Base-by-base conservation (phyloP, 495 filamentous ascomycete species). In the Xylaria bambusicola region DNA sequence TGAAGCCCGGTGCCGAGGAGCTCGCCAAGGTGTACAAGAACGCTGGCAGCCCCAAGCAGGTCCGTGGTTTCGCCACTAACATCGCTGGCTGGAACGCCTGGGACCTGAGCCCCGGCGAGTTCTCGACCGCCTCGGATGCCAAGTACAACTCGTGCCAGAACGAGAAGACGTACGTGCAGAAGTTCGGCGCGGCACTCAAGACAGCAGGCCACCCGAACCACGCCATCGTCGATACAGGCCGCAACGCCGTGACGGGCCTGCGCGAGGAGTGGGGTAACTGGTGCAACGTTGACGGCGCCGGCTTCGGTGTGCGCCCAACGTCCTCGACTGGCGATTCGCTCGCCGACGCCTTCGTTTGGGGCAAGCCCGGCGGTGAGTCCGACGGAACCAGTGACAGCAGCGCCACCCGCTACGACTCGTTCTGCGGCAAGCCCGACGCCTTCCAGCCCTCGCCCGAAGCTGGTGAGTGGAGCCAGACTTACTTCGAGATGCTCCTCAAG, bases 331-430 rank as follows among this genome's bases (percentile, higher is more conserved):
- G 84, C 54, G 66, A 81, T 69, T 66, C 77, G 23, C 80, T 89
- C 26, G 79, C 81, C 52, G 88, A 92, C 71, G 86, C 89, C 45
- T 91, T 92, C 75, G 88, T 91, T 71, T 92, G 89, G 90, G 77
- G 89, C 65, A 92, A 92, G 84, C 89, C 88, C 53, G 90, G 90
- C 66, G 90, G 89, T 64, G 89, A 94, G 73, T 86, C 84, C 42
- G 90, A 92, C 71, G 89, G 90, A 63, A 92, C 89, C 50, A 84
- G 80, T 52, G 77, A 92, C 68, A 77, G 69, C 35, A 71, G 75
- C 36, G 79, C 88, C 12, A 62, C 68, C 58, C 81, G 89, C 33
- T 94, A 89, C 71, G 90, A 94, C 76, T 77, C 73, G 44, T 85
- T 83, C 78, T 92, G 90, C 66, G 87, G 88, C 51, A 79, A 80